Percentiles rank a stretch among this genome's conserved stretches.
Evolutionary conservation across 441 rosid genomes (phyloP).

Genomic region (Omphalea diandra): DNA sequence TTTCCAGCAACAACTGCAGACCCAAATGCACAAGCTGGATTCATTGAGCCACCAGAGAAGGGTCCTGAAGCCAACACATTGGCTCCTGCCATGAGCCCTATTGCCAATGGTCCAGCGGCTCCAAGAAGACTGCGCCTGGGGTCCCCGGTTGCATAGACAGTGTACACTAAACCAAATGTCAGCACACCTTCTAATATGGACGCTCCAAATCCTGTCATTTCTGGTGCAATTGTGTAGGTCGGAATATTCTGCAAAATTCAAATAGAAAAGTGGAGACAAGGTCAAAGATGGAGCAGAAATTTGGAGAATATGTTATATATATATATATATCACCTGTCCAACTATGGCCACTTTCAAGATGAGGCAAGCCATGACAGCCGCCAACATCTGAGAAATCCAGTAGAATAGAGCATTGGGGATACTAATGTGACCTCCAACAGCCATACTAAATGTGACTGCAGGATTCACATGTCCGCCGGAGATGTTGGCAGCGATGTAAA

Average conservation of each 20-base stretch:
- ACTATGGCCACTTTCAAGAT: conserved; percentile 57
- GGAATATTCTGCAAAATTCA: conserved; percentile 51
- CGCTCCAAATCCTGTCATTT: conserved; percentile 95
- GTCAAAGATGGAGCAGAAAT: too few species aligned
- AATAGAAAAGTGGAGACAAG: not conserved
- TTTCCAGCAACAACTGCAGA: conserved; percentile 65
- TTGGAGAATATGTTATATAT: not conserved
- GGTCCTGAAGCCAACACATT: conserved; percentile 71
- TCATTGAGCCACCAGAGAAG: conserved; percentile 88
- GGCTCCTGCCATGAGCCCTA: conserved; percentile 78
- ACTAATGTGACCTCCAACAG: conserved; percentile 62
- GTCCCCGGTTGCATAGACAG: conserved; percentile 61
- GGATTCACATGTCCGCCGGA: conserved; percentile 95
- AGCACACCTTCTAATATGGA: conserved; percentile 70
- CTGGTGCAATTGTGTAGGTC: conserved; percentile 55
- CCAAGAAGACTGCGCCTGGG: conserved; percentile 43
- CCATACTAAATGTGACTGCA: conserved; percentile 87
- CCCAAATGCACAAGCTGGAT: conserved; percentile 85
- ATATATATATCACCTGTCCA: conserved; percentile 63
- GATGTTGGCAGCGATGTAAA: conserved; percentile 55
- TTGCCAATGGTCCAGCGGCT: conserved; percentile 53
- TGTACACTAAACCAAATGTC: conserved; percentile 67
- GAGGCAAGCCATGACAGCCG: conserved; percentile 82
- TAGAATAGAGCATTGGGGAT: conserved; percentile 67
- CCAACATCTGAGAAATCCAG: conserved; percentile 84